A percentile compares a stretch with the other conserved stretches of the same genome.
Conservation (phyloP, 257 asterid species). For the Solanum pimpinellifolium region DNA sequence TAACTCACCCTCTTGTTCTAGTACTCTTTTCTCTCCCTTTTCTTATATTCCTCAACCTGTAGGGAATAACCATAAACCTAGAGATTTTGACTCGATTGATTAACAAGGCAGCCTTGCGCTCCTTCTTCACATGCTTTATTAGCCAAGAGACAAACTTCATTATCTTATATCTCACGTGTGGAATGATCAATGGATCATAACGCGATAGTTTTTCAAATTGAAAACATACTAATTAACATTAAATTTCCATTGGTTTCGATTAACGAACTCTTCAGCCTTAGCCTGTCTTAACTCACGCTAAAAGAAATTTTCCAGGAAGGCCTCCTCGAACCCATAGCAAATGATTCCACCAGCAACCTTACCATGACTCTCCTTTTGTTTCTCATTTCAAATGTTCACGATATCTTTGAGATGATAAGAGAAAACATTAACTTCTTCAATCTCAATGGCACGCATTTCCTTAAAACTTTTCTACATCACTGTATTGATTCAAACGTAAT, state of each 20-base stretch:
- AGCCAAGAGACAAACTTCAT: background rate
- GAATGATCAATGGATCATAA: background rate
- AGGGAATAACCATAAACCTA: background rate
- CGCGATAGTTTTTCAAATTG: too few relatives aligned
- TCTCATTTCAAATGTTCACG: background rate
- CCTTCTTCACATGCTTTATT: background rate
- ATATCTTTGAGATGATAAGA: background rate
- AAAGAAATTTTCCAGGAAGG: background rate
- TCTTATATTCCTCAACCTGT: too few relatives aligned
- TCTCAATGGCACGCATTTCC: background rate
- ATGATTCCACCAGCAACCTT: background rate
- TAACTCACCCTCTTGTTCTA: background rate
- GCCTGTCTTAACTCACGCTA: background rate
- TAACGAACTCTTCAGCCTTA: background rate
- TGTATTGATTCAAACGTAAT: too few relatives aligned
- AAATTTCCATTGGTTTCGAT: background rate
- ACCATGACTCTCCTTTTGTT: background rate
- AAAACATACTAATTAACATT: background rate
- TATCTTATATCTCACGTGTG: background rate
- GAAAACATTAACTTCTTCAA: background rate
- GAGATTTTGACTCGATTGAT: background rate
- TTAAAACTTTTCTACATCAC: background rate
- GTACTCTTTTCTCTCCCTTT: background rate
- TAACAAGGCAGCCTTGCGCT: background rate
- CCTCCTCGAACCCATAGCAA: background rate